Conservation (phyloP, 176 grass and related monocot genomes). For the Oryza australiensis region DNA sequence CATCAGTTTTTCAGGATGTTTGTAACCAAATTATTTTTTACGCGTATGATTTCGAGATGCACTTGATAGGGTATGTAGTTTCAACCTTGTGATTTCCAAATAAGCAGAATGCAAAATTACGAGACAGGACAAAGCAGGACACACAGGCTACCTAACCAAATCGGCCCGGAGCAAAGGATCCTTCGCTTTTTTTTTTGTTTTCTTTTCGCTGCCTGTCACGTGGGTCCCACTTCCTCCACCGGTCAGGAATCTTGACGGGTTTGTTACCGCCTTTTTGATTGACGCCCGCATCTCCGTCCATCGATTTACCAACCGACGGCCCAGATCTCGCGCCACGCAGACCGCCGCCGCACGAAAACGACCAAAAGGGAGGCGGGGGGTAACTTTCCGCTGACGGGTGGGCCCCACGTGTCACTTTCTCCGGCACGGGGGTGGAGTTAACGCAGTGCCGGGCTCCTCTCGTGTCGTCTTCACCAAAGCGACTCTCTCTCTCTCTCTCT, state of each 20-base stretch:
- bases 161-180: conserved; percentile 42
- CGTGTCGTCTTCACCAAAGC: background rate
- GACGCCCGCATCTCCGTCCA: background rate
- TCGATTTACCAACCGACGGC: background rate
- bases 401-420: background rate
- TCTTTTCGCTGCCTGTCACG: conserved; percentile 16
- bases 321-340: background rate
- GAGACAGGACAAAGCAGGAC: background rate
- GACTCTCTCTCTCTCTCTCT: background rate
- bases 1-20: no score
- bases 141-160: background rate
- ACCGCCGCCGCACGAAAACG: background rate
- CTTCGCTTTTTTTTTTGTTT: background rate
- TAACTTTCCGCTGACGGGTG: background rate
- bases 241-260: conserved; percentile 31
- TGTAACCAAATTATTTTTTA: no score
- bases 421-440: background rate
- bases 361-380: background rate
- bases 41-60: no score
- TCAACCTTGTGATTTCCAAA: no score
- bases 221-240: conserved; percentile 18
- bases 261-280: background rate
- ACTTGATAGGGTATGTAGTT: no score
- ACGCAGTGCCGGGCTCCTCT: background rate
- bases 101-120: no score